phyloP scores from a whole-genome alignment of 495 filamentous ascomycete genomes.

The Penicillium arizonense region DNA sequence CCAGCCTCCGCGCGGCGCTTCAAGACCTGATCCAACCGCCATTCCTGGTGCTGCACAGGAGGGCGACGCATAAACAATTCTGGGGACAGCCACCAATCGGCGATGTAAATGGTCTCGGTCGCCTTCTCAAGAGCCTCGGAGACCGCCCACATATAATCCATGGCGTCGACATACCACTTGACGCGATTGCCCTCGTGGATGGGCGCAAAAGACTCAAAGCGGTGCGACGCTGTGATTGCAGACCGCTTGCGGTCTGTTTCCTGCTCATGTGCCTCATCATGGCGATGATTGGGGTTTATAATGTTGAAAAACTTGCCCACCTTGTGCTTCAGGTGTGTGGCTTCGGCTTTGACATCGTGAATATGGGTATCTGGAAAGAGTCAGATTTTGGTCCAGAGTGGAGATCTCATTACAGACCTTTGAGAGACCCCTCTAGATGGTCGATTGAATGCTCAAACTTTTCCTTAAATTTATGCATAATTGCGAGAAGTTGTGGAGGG shows the following conservation, averaged over 20 bases:
- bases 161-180: constrained; percentile 96
- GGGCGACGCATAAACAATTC: constrained; percentile 89
- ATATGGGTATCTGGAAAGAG: constrained; percentile 35
- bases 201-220: constrained; percentile 86
- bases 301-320: constrained; percentile 69
- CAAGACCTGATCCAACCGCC: constrained; percentile 80
- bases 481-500: constrained; percentile 2
- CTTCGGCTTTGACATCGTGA: constrained; percentile 45
- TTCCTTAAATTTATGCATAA: constrained; percentile 35
- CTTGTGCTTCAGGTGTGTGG: constrained; percentile 58
- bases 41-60: constrained; percentile 77
- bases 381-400: constrained; percentile 7
- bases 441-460: constrained; percentile 27
- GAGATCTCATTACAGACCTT: constrained; percentile 20
- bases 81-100: constrained; percentile 95
- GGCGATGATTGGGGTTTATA: constrained; percentile 87
- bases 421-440: constrained; percentile 31
- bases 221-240: constrained; percentile 67
- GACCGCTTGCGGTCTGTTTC: constrained; percentile 76
- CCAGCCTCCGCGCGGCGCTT: constrained; percentile 88
- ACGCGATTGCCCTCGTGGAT: constrained; percentile 79
- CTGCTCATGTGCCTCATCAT: constrained; percentile 91
- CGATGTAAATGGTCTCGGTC: constrained; percentile 92
- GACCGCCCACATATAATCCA: constrained; percentile 92
- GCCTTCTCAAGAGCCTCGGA: constrained; percentile 82